These are phyloP conservation scores for Omphalea diandra DNA, from an alignment of 441 rosid species.

Conservation along the genomic window DNA sequence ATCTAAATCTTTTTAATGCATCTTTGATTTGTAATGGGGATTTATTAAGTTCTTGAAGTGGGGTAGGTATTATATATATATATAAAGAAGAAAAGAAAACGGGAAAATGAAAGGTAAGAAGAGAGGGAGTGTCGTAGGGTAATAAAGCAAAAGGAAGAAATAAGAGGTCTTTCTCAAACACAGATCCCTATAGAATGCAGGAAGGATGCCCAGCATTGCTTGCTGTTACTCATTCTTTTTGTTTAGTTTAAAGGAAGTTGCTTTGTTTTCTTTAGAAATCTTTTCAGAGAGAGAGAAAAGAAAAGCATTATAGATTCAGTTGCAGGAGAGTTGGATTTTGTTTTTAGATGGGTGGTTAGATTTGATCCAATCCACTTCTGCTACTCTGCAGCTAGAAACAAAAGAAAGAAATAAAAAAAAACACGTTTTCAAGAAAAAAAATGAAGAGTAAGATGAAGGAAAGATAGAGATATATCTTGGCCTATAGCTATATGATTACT, in stretches of 20 bases:
- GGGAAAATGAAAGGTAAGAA: neutral
- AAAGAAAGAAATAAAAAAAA: neutral
- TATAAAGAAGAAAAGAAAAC: neutral
- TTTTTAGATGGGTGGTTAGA: conserved; percentile 34
- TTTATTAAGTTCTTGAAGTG: neutral
- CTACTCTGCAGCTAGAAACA: conserved; percentile 34
- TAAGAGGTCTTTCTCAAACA: conserved; percentile 71
- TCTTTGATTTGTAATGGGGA: neutral
- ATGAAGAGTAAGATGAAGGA: no score
- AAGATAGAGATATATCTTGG: neutral
- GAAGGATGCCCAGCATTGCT: conserved; percentile 56
- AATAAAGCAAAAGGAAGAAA: conserved; percentile 37
- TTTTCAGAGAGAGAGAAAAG: conserved; percentile 27
- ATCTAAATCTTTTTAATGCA: neutral
- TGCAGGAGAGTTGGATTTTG: conserved; percentile 41
- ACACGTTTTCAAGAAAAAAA: neutral
- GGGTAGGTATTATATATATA: neutral
- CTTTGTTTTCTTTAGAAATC: conserved; percentile 45
- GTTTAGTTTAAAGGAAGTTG: conserved; percentile 63
- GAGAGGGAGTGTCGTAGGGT: conserved; percentile 31
- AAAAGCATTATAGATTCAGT: conserved; percentile 36
- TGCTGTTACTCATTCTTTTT: conserved; percentile 66
- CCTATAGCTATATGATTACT: conserved; percentile 46
- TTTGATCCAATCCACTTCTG: conserved; percentile 37
- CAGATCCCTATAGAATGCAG: conserved; percentile 93